Evolutionary conservation across 495 filamentous ascomycete species (phyloP).

Genomic region (Baudoinia panamericana): DNA sequence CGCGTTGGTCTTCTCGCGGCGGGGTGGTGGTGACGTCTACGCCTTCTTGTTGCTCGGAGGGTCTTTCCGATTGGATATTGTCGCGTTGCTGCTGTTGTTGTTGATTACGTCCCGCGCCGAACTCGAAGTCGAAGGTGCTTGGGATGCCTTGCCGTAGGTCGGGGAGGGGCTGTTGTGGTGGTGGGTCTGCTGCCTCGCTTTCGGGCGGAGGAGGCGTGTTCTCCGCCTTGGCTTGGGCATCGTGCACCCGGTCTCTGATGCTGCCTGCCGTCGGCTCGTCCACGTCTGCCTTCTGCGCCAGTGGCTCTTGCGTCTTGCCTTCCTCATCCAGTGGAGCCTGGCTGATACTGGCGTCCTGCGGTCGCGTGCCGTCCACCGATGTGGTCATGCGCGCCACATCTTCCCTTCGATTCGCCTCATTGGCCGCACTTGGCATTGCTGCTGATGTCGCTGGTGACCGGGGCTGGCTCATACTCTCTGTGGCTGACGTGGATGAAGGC

Average conservation of each 20-base stretch:
- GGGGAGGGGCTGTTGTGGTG: slow-evolving; percentile 50
- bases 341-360: not conserved
- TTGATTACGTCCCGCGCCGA: too few species aligned
- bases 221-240: slow-evolving; percentile 14
- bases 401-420: not conserved
- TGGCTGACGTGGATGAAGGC: slow-evolving; percentile 7
- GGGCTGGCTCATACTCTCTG: too few species aligned
- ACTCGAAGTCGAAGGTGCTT: slow-evolving; percentile 62
- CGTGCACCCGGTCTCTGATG: slow-evolving; percentile 6
- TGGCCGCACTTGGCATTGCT: slow-evolving; percentile 3
- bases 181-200: slow-evolving; percentile 21
- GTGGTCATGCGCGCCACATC: slow-evolving; percentile 5
- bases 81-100: not conserved
- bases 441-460: too few species aligned
- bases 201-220: slow-evolving; percentile 14
- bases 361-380: slow-evolving; percentile 9
- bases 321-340: slow-evolving; percentile 2
- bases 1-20: slow-evolving; percentile 21
- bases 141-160: slow-evolving; percentile 87
- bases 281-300: slow-evolving; percentile 13
- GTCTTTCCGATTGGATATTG: slow-evolving; percentile 10
- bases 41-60: slow-evolving; percentile 7
- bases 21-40: slow-evolving; percentile 4
- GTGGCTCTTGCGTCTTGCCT: slow-evolving; percentile 8
- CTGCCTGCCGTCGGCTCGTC: slow-evolving; percentile 14